Evolutionary conservation across 2,329 filamentous ascomycete species (phyloP).

Genomic region (Ramularia endophylla): DNA sequence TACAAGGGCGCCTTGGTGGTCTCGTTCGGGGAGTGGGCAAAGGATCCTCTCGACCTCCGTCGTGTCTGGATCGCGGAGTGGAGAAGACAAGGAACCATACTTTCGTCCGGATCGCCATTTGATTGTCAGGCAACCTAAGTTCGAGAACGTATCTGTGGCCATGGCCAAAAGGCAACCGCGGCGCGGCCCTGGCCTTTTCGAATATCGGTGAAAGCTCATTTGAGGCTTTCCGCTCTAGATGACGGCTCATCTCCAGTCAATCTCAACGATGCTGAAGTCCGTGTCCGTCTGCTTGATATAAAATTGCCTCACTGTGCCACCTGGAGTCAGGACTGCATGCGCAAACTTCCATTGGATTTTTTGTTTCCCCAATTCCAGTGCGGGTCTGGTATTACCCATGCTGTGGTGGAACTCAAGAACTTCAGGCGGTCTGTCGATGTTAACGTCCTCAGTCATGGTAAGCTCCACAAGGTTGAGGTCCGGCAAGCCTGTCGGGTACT

Average conservation of each 20-base stretch:
- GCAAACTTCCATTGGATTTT: conserved; percentile 24
- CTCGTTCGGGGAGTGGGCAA: too few relatives aligned
- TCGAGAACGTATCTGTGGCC: too few relatives aligned
- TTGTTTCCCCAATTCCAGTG: conserved; percentile 18
- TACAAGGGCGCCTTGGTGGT: too few relatives aligned
- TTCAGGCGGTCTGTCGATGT: conserved; percentile 11
- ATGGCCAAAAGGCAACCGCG: too few relatives aligned
- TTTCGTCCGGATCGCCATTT: too few relatives aligned
- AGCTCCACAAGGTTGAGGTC: conserved; percentile 24
- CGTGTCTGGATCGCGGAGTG: too few relatives aligned
- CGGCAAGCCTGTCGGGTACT: conserved; percentile 23
- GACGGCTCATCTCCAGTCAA: conserved; percentile 19
- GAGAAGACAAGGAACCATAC: too few relatives aligned
- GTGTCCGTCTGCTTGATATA: conserved; percentile 18
- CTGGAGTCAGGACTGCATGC: conserved; percentile 15
- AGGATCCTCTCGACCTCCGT: too few relatives aligned
- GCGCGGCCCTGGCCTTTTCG: too few relatives aligned
- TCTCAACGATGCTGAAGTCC: conserved; percentile 21
- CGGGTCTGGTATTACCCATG: conserved; percentile 21
- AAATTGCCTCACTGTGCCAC: conserved; percentile 24
- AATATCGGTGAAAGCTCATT: too few relatives aligned
- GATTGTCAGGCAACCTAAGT: too few relatives aligned
- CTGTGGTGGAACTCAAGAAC: conserved; percentile 21
- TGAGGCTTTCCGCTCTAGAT: too few relatives aligned
- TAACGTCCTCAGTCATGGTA: conserved; percentile 23